Evolutionary conservation across 768 basidiomycete species (phyloP), one percentile per base, ranked within the genome.

Genomic region (Trametes cubensis): DNA sequence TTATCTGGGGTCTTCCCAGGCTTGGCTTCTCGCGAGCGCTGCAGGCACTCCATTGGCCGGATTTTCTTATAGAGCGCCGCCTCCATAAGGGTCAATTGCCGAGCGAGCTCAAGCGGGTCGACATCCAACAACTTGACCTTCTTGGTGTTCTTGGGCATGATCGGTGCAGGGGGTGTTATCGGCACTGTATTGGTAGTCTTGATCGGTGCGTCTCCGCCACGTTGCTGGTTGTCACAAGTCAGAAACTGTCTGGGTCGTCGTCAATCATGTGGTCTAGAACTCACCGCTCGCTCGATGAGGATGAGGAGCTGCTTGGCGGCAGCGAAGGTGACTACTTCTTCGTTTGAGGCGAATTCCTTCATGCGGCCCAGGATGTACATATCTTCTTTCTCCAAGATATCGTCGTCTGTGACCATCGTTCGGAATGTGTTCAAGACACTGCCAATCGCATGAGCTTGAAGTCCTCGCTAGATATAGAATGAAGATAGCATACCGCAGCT

Each of bases 51-150:
- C 76, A 89, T 88, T 0, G 93, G 89, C 39, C 86, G 86, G 67
- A 98, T 96, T 73, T 85, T 87, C 75, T 90, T 88, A 76, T 94
- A 98, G 44, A 95, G 76, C 49, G 83, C 79, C 65, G 89, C 90
- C 74, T 98, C 96, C 79, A 95, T 81, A 61, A 97, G 87, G 0
- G 96, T 98, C 63, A 98, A 76, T 72, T 98, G 96, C 28, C 96
- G 83, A 0, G 95, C 96, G 18, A 98, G 74, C 74, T 98, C 96
- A 58, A 94, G 75, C 1, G 95, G 81, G 66, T 96, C 91, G 51
- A 98, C 84, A 70, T 98, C 96, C 21, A 85, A 75, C 13, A 98
- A 78, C 65, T 92, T 94, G 62, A 95, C 74, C 74, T 86, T 89
- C 77, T 85, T 88, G 61, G 75, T 79, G 41, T 81, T 76, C 73